Base-by-base conservation (phyloP, 2,329 filamentous ascomycete genomes). In the Clarireedia monteithiana region DNA sequence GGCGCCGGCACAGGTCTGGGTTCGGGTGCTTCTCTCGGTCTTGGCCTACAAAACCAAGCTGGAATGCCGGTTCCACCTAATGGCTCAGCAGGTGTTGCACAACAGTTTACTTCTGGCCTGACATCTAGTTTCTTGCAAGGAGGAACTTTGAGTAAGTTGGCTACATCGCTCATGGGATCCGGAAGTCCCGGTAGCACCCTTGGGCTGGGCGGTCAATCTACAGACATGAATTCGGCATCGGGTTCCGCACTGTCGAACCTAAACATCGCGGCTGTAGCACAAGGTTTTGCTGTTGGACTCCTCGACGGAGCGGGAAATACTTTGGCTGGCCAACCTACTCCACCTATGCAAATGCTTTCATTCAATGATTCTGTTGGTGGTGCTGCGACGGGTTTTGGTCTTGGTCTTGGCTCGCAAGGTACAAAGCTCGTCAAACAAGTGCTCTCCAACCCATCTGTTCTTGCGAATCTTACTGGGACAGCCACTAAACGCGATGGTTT, bases 321-420 rank as follows among this genome's bases (percentile, higher is more conserved):
- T 4, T 63, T 73, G 17, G 48, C 56, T 44, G 52, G 55, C 6
- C 50, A 54, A 3, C 44, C 55, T 15, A 34, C 44, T 5, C 26
- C 48, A 1, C 17, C 39, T 9, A 20, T 49, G 20, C 63, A 62
- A 17, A 64, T 71, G 50, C 57, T 62, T 1, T 63, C 68, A 9
- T 72, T 71, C 30, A 63, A 73, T 54, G 71, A 73, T 57, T 66
- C 68, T 1, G 58, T 72, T 17, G 65, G 64, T 15, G 71, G 71
- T 12, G 70, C 67, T 10, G 68, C 70, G 0, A 63, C 64, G 17
- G 70, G 71, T 0, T 68, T 73, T 27, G 71, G 70, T 6, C 65
- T 66, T 20, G 71, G 71, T 0, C 60, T 72, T 4, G 69, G 70
- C 0, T 67, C 66, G 2, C 67, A 71, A 36, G 70, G 67, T 5